Evolutionary conservation across 2,329 filamentous ascomycete species (phyloP).

Genomic region (Xylariaceae sp.): DNA sequence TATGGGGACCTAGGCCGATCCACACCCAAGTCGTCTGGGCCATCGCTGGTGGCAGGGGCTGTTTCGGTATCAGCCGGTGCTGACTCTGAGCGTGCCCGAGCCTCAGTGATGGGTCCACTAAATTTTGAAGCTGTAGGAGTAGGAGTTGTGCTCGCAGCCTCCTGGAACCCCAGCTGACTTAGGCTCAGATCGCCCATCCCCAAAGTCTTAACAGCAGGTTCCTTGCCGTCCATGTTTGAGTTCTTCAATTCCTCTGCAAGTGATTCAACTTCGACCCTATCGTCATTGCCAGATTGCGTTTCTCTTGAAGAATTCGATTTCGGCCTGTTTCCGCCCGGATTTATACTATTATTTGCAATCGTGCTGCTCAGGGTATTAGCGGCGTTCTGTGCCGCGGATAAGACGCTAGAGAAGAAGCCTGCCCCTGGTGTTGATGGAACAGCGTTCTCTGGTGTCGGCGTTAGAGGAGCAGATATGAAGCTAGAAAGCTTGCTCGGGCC

Average conservation of each 20-base stretch:
- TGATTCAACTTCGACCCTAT: conserved; percentile 54
- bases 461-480: conserved; percentile 73
- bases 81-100: conserved; percentile 62
- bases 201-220: conserved; percentile 85
- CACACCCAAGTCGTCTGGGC: conserved; percentile 46
- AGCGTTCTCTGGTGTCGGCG: conserved; percentile 74
- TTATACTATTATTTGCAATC: conserved; percentile 70
- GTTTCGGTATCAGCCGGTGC: conserved; percentile 57
- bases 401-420: conserved; percentile 92
- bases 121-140: conserved; percentile 65
- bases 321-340: conserved; percentile 57
- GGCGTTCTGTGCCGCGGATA: conserved; percentile 92
- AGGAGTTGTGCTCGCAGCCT: conserved; percentile 59
- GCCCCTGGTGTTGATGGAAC: conserved; percentile 59
- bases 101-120: conserved; percentile 53
- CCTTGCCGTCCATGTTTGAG: conserved; percentile 61
- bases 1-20: conserved; percentile 58
- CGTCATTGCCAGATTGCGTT: conserved; percentile 42
- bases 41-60: conserved; percentile 43
- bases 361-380: conserved; percentile 77
- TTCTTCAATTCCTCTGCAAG: conserved; percentile 49
- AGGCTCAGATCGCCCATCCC: conserved; percentile 89
- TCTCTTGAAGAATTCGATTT: conserved; percentile 44
- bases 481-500: conserved; percentile 88
- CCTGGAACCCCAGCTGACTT: conserved; percentile 82